Conservation (phyloP, 2,329 filamentous ascomycete genomes). For the Microcyclosporella mali region DNA sequence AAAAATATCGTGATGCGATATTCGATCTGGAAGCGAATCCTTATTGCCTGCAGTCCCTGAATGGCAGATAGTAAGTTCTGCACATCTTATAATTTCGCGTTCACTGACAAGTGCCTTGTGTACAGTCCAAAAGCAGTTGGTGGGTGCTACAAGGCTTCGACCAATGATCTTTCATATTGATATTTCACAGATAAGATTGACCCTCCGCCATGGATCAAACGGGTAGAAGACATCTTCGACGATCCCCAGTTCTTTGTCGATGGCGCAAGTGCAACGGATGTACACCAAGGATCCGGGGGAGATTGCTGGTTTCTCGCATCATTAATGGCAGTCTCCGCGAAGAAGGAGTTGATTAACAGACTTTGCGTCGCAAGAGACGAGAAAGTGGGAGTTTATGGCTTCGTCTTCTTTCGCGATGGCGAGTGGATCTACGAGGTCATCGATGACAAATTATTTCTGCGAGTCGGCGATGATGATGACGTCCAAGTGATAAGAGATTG, state of each 20-base stretch:
- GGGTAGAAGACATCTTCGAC: slow-evolving; percentile 32
- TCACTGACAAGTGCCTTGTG: not conserved
- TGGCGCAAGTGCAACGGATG: slow-evolving; percentile 68
- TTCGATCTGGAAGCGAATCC: slow-evolving; percentile 74
- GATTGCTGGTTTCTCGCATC: slow-evolving; percentile 86
- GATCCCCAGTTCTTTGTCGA: slow-evolving; percentile 59
- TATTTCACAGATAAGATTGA: slow-evolving; percentile 16
- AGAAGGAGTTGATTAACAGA: slow-evolving; percentile 68
- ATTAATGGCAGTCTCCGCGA: slow-evolving; percentile 67
- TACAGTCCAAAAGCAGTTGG: slow-evolving; percentile 12
- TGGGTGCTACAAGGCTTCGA: not conserved
- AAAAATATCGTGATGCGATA: slow-evolving; percentile 79
- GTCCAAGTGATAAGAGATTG: slow-evolving; percentile 38
- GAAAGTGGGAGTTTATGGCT: slow-evolving; percentile 73
- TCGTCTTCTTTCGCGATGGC: slow-evolving; percentile 77
- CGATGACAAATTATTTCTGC: slow-evolving; percentile 83
- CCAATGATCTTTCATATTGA: not conserved
- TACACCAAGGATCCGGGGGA: slow-evolving; percentile 69
- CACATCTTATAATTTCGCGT: not conserved
- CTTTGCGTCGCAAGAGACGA: slow-evolving; percentile 69
- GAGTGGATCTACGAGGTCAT: slow-evolving; percentile 90
- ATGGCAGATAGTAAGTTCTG: slow-evolving; percentile 11
- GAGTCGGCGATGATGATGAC: slow-evolving; percentile 75
- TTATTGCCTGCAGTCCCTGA: slow-evolving; percentile 27
- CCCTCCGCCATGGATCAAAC: slow-evolving; percentile 28